A percentile compares a stretch with the other conserved stretches of the same genome.
These are phyloP conservation scores for Stephania cephalantha DNA, from an alignment of 164 flowering plant genomes.

Conservation along the genomic window DNA sequence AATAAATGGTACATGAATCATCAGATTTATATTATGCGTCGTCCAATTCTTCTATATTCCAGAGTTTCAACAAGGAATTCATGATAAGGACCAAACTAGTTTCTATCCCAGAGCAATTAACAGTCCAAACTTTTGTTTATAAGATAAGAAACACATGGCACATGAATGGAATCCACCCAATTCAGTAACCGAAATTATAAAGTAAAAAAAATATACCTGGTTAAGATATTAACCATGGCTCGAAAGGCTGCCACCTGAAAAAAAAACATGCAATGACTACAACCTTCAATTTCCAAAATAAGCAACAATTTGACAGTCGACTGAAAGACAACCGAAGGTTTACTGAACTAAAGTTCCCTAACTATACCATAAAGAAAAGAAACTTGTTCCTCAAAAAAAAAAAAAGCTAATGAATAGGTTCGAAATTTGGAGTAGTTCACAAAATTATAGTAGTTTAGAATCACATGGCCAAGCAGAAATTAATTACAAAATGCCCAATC, in stretches of 20 bases:
- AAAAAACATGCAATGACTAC: neutral
- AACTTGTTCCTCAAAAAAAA: neutral
- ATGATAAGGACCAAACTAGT: no score
- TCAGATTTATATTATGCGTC: no score
- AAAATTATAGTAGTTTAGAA: no score
- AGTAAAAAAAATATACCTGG: slow-evolving; percentile 45
- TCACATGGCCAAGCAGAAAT: neutral
- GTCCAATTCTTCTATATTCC: no score
- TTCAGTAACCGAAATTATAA: no score
- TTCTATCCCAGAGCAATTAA: no score
- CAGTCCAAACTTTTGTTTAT: no score
- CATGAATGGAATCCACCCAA: no score
- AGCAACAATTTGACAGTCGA: neutral
- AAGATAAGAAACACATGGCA: no score
- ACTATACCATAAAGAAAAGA: neutral
- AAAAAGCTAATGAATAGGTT: no score
- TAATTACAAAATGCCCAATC: neutral
- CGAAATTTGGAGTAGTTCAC: neutral
- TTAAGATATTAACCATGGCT: slow-evolving; percentile 95
- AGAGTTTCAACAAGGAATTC: no score
- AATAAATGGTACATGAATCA: no score
- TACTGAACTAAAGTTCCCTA: neutral
- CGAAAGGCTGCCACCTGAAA: slow-evolving; percentile 98
- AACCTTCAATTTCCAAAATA: neutral
- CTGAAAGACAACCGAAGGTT: neutral